Evolutionary conservation across 1,284 basidiomycete species (phyloP), one percentile per base, ranked within the genome.

Genomic region (Sporisorium iseilematis-ciliati): DNA sequence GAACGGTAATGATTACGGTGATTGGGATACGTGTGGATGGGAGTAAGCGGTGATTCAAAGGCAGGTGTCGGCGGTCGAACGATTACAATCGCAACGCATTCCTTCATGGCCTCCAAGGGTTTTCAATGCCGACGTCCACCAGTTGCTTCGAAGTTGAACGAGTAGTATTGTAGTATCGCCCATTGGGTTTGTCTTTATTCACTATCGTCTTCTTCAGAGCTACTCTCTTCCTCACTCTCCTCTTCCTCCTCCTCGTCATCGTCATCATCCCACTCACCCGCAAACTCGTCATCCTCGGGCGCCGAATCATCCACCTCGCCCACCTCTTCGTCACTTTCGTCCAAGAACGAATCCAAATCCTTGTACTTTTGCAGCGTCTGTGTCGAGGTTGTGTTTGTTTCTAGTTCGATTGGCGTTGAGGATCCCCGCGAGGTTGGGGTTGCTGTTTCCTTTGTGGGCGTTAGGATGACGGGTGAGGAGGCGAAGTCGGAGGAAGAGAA

Each of bases 261-360:
- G 0, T 67, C 71, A 5, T 58, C 57, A 21, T 73, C 68, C 25
- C 54, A 46, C 1, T 56, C 57, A 16, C 61, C 49, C 2, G 43
- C 65, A 20, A 59, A 78, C 25, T 82, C 79, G 11, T 75, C 75
- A 42, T 82, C 80, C 26, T 82, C 81, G 4, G 74, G 69, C 4
- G 78, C 79, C 20, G 58, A 58, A n/a, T 72, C 72, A 33, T 75
- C 80, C 14, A 52, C 41, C 14, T 48, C 51, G 16, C 63, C 61
- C 26, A 65, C 59, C 7, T 82, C 79, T 0, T 81, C 75, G n/a
- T 80, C 80, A 40, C 75, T 78, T 48, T 74, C 78, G 26, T 83
- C 77, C 46, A 84, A 51, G 45, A 84, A 84, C 12, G 77, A 73
- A 35, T 84, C 81, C 31, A 84, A 56, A 38, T 83, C 80, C 53